These are phyloP conservation scores for Podaxis pistillaris DNA, from an alignment of 768 basidiomycete species.

Conservation along the genomic window DNA sequence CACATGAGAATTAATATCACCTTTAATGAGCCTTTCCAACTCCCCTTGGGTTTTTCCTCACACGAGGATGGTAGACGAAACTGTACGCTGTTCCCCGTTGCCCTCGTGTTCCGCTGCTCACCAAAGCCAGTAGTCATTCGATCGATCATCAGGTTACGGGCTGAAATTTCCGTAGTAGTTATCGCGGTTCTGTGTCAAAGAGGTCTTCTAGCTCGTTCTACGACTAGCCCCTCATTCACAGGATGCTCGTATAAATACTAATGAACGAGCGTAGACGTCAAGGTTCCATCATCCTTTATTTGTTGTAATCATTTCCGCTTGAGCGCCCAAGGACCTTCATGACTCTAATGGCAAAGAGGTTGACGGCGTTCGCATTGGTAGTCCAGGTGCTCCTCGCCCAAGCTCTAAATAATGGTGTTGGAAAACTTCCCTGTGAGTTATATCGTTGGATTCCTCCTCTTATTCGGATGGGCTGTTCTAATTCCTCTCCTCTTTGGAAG, in stretches of 20 bases:
- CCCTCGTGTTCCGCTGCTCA: background rate
- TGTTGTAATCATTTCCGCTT: background rate
- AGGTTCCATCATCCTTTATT: background rate
- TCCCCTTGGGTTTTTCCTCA: background rate
- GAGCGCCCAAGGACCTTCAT: background rate
- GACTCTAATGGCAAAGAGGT: background rate
- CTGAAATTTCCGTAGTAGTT: background rate
- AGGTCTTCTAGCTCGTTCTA: background rate
- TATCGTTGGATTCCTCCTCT: background rate
- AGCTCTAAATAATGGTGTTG: constrained; percentile 12
- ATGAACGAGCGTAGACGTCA: background rate
- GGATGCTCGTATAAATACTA: background rate
- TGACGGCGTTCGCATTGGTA: background rate
- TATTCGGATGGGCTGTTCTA: background rate
- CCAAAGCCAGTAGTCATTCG: background rate
- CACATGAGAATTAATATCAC: background rate
- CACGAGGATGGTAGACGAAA: background rate
- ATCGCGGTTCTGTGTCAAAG: background rate
- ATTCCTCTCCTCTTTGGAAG: background rate
- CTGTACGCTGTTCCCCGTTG: background rate
- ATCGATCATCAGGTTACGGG: background rate
- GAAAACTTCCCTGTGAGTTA: constrained; percentile 3
- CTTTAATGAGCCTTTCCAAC: background rate
- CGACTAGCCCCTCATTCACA: background rate
- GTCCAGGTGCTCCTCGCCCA: background rate